Evolutionary conservation across 116 monocot species (phyloP), one percentile per base, ranked within the genome.

Genomic region (Cymodocea nodosa): DNA sequence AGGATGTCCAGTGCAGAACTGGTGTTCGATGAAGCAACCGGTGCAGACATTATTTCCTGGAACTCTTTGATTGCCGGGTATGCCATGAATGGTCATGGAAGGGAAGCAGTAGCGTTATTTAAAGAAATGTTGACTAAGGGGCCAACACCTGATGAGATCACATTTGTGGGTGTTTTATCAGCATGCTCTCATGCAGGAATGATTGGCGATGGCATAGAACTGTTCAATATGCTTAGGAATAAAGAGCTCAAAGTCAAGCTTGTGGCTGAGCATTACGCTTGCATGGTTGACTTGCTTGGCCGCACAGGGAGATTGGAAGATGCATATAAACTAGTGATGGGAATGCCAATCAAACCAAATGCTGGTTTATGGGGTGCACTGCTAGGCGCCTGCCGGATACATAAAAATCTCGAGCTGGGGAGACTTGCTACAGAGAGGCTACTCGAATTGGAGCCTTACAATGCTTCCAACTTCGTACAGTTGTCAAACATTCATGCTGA

Each of bases 31-130:
- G 69, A 70, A 48, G 60, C 65, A 65, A 2, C 8, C 5, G 6
- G 0, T 12, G 13, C 36, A 3, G 75, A 80, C 13, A 15, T 72
- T 4, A 14, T 75, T 12, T 71, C 80, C 3, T 75, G 71, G 71
- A 80, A 80, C 63, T 80, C 80, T 23, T 64, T 80, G 67, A 80
- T 80, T 51, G 68, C 68, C 36, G 75, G 68, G 11, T 69, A 68
- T 44, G 80, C 75, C n/a, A 19, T 71, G 59, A 71, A 75, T 68
- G 80, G 80, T 11, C 2, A 56, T 23, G 74, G 75, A 15, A 67
- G 15, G 35, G 75, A 75, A 71, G 74, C 71, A 1, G 24, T 79
- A 5, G 14, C 4, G 15, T 20, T 51, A 14, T 75, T 79, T 56
- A 23, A 30, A 14, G 23, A 67, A 17, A 79, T 79, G 79, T 52